Conservation (phyloP, 768 basidiomycete species). For the Trametopsis cervina region DNA sequence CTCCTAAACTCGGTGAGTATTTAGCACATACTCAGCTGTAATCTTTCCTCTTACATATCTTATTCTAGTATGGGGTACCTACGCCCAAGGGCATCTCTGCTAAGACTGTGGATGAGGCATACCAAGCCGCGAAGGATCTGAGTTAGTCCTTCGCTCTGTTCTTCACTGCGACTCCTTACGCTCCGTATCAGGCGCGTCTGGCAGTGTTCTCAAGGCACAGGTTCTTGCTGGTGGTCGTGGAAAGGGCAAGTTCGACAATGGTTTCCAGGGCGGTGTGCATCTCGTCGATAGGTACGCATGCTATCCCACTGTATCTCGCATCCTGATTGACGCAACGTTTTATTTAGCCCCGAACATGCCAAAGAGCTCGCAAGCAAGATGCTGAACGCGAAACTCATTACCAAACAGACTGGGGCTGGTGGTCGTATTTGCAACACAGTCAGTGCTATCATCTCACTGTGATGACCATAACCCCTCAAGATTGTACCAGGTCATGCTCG, state of each 20-base stretch:
- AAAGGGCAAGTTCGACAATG: slow-evolving; percentile 94
- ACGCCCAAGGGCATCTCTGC: slow-evolving; percentile 90
- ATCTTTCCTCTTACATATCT: background rate
- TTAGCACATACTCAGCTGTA: too few species aligned
- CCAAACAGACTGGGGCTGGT: slow-evolving; percentile 92
- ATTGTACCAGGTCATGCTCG: slow-evolving; percentile 84
- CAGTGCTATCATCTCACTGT: slow-evolving; percentile 17
- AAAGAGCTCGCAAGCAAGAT: slow-evolving; percentile 84
- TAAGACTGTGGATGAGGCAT: slow-evolving; percentile 84
- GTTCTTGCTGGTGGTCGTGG: slow-evolving; percentile 98
- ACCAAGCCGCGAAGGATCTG: slow-evolving; percentile 81
- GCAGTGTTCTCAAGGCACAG: slow-evolving; percentile 96
- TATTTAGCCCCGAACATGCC: slow-evolving; percentile 73
- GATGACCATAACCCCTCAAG: background rate
- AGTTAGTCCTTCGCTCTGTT: slow-evolving; percentile 39
- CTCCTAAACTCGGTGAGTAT: slow-evolving; percentile 81
- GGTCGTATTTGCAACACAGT: slow-evolving; percentile 96
- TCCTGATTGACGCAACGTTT: background rate
- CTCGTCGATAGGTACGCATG: slow-evolving; percentile 78
- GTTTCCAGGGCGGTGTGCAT: slow-evolving; percentile 96
- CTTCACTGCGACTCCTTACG: background rate
- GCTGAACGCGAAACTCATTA: slow-evolving; percentile 93
- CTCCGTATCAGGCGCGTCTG: slow-evolving; percentile 47
- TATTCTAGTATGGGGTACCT: slow-evolving; percentile 85
- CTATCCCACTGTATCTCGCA: background rate